phyloP scores from a whole-genome alignment of 2,329 filamentous ascomycete species.

The Aspergillus unguis region DNA sequence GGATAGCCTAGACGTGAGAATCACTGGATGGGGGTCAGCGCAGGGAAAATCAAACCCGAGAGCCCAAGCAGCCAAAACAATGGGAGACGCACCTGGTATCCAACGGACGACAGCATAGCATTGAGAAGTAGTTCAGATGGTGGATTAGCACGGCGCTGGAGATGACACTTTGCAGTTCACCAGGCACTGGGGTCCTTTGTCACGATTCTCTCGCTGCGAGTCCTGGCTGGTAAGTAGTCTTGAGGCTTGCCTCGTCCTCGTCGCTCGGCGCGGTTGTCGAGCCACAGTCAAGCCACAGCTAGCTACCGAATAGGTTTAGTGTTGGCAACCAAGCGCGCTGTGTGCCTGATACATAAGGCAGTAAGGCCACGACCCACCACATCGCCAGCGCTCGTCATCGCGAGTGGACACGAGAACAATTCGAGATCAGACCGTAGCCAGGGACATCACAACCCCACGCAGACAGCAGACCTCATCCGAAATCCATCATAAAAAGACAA shows the following conservation, averaged over 20 bases:
- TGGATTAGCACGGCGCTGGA: background rate
- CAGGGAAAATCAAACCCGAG: slow-evolving; percentile 1
- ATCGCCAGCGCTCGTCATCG: background rate
- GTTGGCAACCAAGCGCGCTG: background rate
- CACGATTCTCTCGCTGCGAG: slow-evolving; percentile 2
- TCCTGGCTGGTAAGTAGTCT: background rate
- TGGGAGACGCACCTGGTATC: background rate
- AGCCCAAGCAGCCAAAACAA: background rate
- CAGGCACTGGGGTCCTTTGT: background rate
- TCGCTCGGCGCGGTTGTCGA: background rate
- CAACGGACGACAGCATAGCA: background rate
- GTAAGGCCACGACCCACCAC: background rate
- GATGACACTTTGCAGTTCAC: background rate
- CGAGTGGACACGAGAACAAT: background rate
- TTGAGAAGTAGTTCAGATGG: background rate
- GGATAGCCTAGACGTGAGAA: background rate
- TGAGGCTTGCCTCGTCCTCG: slow-evolving; percentile 1
- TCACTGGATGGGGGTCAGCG: slow-evolving; percentile 2
- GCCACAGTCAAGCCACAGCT: slow-evolving; percentile 15
- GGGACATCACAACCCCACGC: background rate
- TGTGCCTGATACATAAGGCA: slow-evolving; percentile 6
- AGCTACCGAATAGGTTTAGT: slow-evolving; percentile 10
- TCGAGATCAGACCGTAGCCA: slow-evolving; percentile 3
- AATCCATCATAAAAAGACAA: background rate
- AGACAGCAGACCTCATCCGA: background rate